Base-by-base conservation (phyloP, 768 basidiomycete species). In the Naganishia friedmannii region DNA sequence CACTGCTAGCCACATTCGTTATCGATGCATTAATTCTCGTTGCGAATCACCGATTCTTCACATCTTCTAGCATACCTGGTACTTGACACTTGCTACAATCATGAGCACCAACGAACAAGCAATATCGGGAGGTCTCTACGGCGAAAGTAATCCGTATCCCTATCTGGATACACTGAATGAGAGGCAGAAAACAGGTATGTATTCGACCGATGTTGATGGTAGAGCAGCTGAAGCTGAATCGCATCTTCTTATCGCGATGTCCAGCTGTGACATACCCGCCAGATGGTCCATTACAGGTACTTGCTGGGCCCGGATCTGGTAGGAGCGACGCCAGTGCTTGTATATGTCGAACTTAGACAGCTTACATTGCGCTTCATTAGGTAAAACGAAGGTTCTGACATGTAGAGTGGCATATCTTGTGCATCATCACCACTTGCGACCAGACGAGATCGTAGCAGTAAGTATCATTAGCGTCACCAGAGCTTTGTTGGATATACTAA, bases 281-380 rank as follows among this genome's bases (percentile, higher is more conserved):
- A 13, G 71, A 83, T 23, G 79, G 84, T 51, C 88, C 90, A 1
- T 81, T 91, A 6, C 91, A 93, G 79, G 90, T 93, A 55, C 83
- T 93, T 0, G 91, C 90, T 51, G 91, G 91, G 10, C 91, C 91
- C 17, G 85, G 86, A n/a, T 86, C 89, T 74, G 60, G 60, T 63
- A 45, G 2, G 90, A 89, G 34, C 19, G 12, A 4, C 28, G 34
- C 3, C 31, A 21, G 1, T 39, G 73, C 37, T 9, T 1, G 46
- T 26, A n/a, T n/a, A n/a, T 67, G 68, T 58, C 48, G 48, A 51
- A 23, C 23, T 21, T n/a, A 15, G 34, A 39, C 13, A 58, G 17
- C 13, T 17, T 7, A n/a, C n/a, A 1, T 21, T 26, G 12, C 39
- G n/a, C n/a, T 2, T 12, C 21, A 4, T 58, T 34, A 63, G 75